A percentile compares a stretch with the other conserved stretches of the same genome.
Evolutionary conservation across 2,329 filamentous ascomycete species (phyloP).

Genomic region (Trichoderma hamatum): DNA sequence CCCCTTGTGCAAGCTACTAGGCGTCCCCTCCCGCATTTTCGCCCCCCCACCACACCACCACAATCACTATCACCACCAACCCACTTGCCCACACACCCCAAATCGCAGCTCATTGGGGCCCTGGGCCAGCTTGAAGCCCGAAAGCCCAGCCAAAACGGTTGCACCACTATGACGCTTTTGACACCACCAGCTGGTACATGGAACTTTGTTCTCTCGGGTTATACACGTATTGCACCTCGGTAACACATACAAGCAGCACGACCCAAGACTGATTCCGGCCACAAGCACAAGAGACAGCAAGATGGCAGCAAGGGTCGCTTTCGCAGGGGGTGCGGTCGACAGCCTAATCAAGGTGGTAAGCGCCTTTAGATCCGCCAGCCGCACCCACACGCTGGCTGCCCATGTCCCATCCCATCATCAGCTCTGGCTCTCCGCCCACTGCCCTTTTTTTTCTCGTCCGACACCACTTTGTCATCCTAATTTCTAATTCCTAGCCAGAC

Average conservation of each 20-base stretch:
- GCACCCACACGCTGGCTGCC: constrained; percentile 18
- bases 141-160: neutral
- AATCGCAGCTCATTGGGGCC: neutral
- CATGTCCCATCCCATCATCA: constrained; percentile 26
- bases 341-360: constrained; percentile 25
- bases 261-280: neutral
- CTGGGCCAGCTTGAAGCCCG: constrained; percentile 13
- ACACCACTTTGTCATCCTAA: constrained; percentile 21
- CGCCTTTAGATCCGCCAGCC: constrained; percentile 26
- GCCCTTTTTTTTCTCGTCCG: constrained; percentile 20
- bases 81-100: constrained; percentile 1
- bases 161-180: constrained; percentile 9
- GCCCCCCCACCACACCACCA: constrained; percentile 18
- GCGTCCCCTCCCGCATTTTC: constrained; percentile 15
- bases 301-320: constrained; percentile 18
- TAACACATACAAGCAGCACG: constrained; percentile 8
- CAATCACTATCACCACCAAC: constrained; percentile 9
- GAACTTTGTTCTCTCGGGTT: neutral
- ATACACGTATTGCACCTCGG: constrained; percentile 11
- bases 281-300: neutral
- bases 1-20: neutral
- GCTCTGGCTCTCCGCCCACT: constrained; percentile 24
- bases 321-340: constrained; percentile 19
- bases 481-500: constrained; percentile 15
- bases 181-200: neutral